These are phyloP conservation scores for Dactylellina cionopaga DNA, from an alignment of 2,329 filamentous ascomycete species.

Conservation along the genomic window DNA sequence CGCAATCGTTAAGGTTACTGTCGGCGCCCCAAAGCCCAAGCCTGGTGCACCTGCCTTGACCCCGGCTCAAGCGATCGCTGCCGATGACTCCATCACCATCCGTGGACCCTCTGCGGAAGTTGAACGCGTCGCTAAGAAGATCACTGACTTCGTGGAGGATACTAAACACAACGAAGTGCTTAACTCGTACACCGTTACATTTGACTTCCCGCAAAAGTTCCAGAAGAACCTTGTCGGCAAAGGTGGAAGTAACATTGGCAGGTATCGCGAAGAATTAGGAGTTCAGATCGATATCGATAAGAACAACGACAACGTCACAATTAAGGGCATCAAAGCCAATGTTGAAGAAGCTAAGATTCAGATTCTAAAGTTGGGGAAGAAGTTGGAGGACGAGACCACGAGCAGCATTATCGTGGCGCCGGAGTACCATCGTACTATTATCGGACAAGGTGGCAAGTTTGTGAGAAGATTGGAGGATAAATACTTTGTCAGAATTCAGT, in stretches of 20 bases:
- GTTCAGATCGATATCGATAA: conserved; percentile 88
- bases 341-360: conserved; percentile 85
- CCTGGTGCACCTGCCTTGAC: conserved; percentile 50
- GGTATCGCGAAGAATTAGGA: conserved; percentile 74
- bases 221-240: conserved; percentile 83
- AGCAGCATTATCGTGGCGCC: conserved; percentile 89
- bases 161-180: conserved; percentile 69
- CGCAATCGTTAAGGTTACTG: conserved; percentile 53
- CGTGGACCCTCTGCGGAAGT: conserved; percentile 62
- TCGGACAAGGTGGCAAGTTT: conserved; percentile 84
- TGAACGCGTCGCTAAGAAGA: conserved; percentile 71
- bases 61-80: conserved; percentile 32
- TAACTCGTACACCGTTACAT: conserved; percentile 72
- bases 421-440: conserved; percentile 92
- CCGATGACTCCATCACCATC: conserved; percentile 56
- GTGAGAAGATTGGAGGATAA: conserved; percentile 92
- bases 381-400: conserved; percentile 89
- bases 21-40: conserved; percentile 54
- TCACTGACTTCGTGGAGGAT: conserved; percentile 73
- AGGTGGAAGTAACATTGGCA: conserved; percentile 75
- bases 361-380: conserved; percentile 80
- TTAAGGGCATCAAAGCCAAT: conserved; percentile 95
- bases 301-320: conserved; percentile 91
- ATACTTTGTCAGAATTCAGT: conserved; percentile 95
- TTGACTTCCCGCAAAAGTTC: conserved; percentile 94